Conservation (phyloP, 768 basidiomycete genomes). For the Russula dissimulans region DNA sequence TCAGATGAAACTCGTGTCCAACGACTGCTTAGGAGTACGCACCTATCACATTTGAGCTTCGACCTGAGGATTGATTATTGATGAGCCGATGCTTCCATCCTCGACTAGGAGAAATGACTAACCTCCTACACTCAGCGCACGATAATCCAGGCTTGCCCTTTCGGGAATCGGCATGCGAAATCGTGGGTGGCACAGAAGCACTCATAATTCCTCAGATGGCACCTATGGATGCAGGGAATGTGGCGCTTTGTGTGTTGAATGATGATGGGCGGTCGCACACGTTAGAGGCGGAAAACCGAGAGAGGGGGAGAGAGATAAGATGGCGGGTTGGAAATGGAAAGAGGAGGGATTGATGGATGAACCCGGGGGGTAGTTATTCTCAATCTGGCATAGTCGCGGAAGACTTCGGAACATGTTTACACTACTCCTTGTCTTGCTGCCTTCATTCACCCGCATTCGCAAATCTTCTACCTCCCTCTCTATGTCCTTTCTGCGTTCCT, state of each 20-base stretch:
- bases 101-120: not conserved
- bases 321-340: not conserved
- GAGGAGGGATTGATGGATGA: too few species aligned
- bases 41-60: constrained; percentile 48
- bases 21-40: not conserved
- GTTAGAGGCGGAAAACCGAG: too few species aligned
- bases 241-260: too few species aligned
- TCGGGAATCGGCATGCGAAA: constrained; percentile 10
- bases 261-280: too few species aligned
- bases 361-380: not conserved
- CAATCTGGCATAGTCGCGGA: too few species aligned
- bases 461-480: constrained; percentile 20
- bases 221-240: not conserved
- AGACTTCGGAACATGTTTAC: too few species aligned
- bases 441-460: constrained; percentile 7
- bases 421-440: too few species aligned
- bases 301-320: too few species aligned
- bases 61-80: constrained; percentile 27
- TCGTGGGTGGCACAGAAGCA: not conserved
- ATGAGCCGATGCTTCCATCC: not conserved
- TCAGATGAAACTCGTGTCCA: not conserved
- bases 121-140: constrained; percentile 48
- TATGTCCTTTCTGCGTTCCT: constrained; percentile 10
- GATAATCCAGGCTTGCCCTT: constrained; percentile 34
- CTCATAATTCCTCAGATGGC: constrained; percentile 3